Evolutionary conservation across 306 rosid species (phyloP), one percentile per base, ranked within the genome.

Genomic region (Rosa persica): DNA sequence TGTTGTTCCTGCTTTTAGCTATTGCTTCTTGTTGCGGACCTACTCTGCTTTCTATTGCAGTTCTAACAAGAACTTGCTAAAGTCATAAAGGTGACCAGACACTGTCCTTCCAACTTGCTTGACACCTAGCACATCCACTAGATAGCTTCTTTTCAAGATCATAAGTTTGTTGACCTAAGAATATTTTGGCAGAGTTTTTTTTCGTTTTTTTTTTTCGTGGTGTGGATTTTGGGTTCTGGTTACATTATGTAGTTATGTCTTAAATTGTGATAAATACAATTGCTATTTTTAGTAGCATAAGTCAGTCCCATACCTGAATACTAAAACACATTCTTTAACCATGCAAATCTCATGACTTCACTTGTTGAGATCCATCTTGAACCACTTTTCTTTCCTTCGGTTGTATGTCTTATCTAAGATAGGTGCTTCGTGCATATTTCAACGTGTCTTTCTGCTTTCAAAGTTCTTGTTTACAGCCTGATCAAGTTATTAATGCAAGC

Each of bases 1-100:
- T 57, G 75, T 79, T 62, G 76, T 20, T 81, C 79, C 82, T 64
- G 43, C 13, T 64, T 5, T 61, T n/a, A 8, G 62, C 12, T 30
- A 27, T 64, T 64, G 68, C 43, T 64, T 64, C 68, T 27, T 64
- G 40, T 34, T 30, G 42, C 68, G 30, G 10, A 64, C 68, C 68
- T 20, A 0, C 12, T 62, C 42, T 30, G 4, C 68, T 64, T 64
- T 30, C 42, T 30, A 30, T 11, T 15, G 42, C 43, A 64, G 68
- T 64, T 8, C 22, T 64, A 55, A n/a, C 27, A 55, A 55, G 27
- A 55, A n/a, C 22, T n/a, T 55, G 12, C 13, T 55, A n/a, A 55
- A 7, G 62, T 55, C 9, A 5, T n/a, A 55, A 55, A n/a, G 13
- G 12, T 12, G 10, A 55, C 13, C 62, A 55, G 27, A n/a, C 27